These are phyloP conservation scores for Penicillium verrucosum DNA, from an alignment of 2,329 filamentous ascomycete species.

Conservation along the genomic window DNA sequence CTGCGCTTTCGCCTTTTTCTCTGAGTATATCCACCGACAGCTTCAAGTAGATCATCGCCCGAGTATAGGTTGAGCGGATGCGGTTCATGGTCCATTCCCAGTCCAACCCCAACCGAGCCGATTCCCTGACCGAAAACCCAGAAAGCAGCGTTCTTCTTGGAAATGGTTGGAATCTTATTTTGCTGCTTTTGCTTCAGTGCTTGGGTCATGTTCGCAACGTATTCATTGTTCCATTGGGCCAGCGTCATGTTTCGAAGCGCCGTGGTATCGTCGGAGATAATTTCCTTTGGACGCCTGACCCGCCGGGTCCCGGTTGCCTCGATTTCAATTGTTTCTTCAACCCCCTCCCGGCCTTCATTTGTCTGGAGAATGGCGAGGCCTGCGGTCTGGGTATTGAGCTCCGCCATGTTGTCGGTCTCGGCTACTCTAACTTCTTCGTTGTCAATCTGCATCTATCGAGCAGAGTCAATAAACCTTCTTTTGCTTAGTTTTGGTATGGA, in stretches of 20 bases:
- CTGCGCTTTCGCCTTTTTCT: conserved; percentile 29
- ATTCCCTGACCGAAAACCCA: conserved; percentile 60
- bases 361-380: neutral
- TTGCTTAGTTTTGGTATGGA: neutral
- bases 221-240: conserved; percentile 56
- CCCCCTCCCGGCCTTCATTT: neutral
- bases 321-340: neutral
- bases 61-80: conserved; percentile 59
- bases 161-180: conserved; percentile 43
- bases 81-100: conserved; percentile 40
- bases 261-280: conserved; percentile 50
- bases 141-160: conserved; percentile 61
- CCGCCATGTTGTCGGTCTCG: neutral
- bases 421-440: neutral
- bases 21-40: conserved; percentile 40
- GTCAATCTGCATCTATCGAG: conserved; percentile 1
- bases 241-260: conserved; percentile 58
- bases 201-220: conserved; percentile 58
- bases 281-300: conserved; percentile 27
- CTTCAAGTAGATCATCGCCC: conserved; percentile 53
- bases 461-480: neutral
- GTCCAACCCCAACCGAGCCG: conserved; percentile 50
- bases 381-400: neutral
- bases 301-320: conserved; percentile 1
- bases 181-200: conserved; percentile 45